Evolutionary conservation across 202 grass and related monocot species (phyloP), one percentile per base, ranked within the genome.

Genomic region (Carex arenaria): DNA sequence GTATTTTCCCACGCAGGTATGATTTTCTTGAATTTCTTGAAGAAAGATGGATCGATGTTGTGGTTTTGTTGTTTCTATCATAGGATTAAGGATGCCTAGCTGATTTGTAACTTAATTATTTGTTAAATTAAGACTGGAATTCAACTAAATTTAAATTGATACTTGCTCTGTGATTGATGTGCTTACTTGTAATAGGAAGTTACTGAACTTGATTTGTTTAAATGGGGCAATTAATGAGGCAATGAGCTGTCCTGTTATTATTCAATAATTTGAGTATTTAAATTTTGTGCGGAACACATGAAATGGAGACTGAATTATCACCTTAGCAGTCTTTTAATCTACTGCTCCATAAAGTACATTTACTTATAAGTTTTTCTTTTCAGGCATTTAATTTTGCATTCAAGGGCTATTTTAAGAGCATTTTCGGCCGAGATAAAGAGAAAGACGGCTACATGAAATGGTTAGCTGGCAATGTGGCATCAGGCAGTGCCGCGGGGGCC

Each of bases 311-410:
- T 1, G 38, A 47, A 47, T 45, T 45, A 0, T 71, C 2, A 67
- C 10, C 0, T 36, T 38, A 67, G 4, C 65, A 15, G 7, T 5
- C n/a, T 26, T 49, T 13, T 49, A 47, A 28, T 14, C 3, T 26
- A 52, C 43, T 72, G 43, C 69, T 73, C 10, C 5, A 7, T 59
- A 55, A 20, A 64, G 64, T 66, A 62, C 45, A 68, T 31, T 78
- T 18, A 43, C 40, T 56, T 1, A 76, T 12, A 51, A 18, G 14
- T 32, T 53, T 66, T 83, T 67, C 64, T 85, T 15, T 80, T 70
- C 83, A 98, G 91, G 96, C 93, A 80, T 98, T 87, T 76, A 95
- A 98, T 84, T 98, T 95, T 86, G 96, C 93, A 84, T 93, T 95
- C 87, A 95, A 84, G 88, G 96, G 96, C 28, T 93, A 95, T 57